Evolutionary conservation across 345 rosid species (phyloP), one percentile per base, ranked within the genome.

Genomic region (Rhizophora apiculata): DNA sequence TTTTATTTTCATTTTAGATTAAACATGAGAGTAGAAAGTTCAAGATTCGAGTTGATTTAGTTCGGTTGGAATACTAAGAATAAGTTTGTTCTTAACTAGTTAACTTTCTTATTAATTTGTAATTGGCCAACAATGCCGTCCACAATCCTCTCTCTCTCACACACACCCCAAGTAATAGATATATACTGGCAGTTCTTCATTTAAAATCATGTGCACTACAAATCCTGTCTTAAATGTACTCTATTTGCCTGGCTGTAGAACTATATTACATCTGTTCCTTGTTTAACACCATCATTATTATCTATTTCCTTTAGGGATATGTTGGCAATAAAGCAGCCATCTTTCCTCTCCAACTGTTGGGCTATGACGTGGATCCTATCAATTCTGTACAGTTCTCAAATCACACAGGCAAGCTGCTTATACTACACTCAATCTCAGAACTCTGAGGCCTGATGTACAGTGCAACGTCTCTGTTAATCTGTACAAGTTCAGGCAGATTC

Each of bases 261-360:
- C 34, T 61, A 49, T 43, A 22, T 51, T 51, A 51, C 49, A 31
- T 61, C 27, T 51, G 20, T 69, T 73, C 15, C 31, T n/a, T n/a
- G 34, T 43, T 56, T 63, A 68, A 68, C 36, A 26, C 6, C 13
- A 39, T 30, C 70, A 54, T 43, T 13, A 16, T 72, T 61, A 29
- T 65, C 21, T 16, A 55, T 63, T 76, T 19, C 62, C 55, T 51
- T 57, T 56, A 95, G 99, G 99, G 99, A 70, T 95, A 95, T 79
- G 99, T 95, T 65, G 99, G 99, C 60, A 95, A 95, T 78, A 95
- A 95, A 74, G 87, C 99, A 57, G 97, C 99, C 30, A 91, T 95
- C 21, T 95, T 95, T 62, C 98, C 98, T 77, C 94, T 95, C 60
- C 98, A 95, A 68, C 80, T 95, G 69, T 76, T 95, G 82, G 99